phyloP scores from a whole-genome alignment of 208 protist genomes.

The Wallacemonas sp. region DNA sequence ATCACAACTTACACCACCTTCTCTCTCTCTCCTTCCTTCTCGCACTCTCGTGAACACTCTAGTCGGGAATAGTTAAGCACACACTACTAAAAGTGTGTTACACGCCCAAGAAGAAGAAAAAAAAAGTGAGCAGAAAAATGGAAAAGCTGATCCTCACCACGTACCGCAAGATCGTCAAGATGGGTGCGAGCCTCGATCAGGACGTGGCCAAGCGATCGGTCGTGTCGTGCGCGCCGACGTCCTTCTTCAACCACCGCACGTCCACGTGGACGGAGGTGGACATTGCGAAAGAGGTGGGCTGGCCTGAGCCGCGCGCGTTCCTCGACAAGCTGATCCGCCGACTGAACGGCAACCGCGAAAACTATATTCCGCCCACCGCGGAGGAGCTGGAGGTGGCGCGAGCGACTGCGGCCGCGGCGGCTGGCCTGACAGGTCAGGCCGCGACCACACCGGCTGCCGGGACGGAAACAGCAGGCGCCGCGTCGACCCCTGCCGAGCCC shows the following conservation, averaged over 20 bases:
- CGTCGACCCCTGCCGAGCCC: no score
- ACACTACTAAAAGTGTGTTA: no score
- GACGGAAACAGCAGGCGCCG: no score
- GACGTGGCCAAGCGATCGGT: conserved; percentile 62
- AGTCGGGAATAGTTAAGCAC: no score
- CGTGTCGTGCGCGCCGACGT: conserved; percentile 54
- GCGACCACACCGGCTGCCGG: no score
- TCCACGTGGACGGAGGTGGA: conserved; percentile 57
- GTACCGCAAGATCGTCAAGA: conserved; percentile 76
- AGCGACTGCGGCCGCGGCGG: not conserved
- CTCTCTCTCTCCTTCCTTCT: conserved; percentile 3
- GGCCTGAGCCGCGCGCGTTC: conserved; percentile 64
- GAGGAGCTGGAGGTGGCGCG: conserved; percentile 18
- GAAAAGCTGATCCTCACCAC: conserved; percentile 72
- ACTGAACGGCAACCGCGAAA: conserved; percentile 63
- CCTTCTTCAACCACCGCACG: conserved; percentile 62
- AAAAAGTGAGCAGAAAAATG: conserved; percentile 26
- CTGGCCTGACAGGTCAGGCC: no score
- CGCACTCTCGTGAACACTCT: conserved; percentile 5
- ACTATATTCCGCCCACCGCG: conserved; percentile 56
- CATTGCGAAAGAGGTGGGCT: conserved; percentile 41
- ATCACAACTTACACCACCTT: not conserved
- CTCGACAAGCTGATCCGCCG: conserved; percentile 75
- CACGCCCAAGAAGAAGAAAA: no score
- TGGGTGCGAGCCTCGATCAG: conserved; percentile 48